Base-by-base conservation (phyloP, 2,329 filamentous ascomycete genomes). In the Atkinsonella hypoxylon region DNA sequence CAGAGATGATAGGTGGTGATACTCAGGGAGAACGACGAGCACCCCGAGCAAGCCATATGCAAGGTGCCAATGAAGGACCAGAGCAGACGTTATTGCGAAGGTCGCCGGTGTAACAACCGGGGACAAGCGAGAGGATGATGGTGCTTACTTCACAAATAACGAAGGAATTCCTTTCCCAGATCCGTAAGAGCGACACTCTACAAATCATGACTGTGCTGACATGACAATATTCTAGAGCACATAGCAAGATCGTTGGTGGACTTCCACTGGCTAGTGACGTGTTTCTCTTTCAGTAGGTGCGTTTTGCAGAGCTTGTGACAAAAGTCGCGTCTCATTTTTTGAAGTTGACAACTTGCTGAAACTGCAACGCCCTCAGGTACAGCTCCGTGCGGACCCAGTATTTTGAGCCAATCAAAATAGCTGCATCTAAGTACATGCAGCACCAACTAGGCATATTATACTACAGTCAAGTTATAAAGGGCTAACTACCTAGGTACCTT, bases 1-100 rank as follows among this genome's bases (percentile, higher is more conserved):
- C 49, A 20, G 40, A 32, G 30, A 39, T 45, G 20, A 47, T 51
- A 8, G 36, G 44, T n/a, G 38, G 34, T 8, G 49, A 42, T 8
- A 26, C 42, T n/a, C 11, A 34, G 39, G 45, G 49, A 9, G 34
- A 51, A 26, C 49, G 49, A 17, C 30, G 44, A n/a, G 11, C 44
- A 30, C 36, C 49, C 30, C 44, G 49, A 7, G 38, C 43, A 17
- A 51, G 45, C 44, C 44, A 48, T n/a, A 51, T 51, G 44, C 49
- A 51, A 42, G 46, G 44, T 30, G 49, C 49, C 2, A 51, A 51
- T 39, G 44, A 51, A 44, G 49, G 49, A 2, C 49, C 49, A 11
- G 45, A 11, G 45, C 49, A n/a, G 49, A 51, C 17, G 46, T 51
- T 9, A 51, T 51, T 43, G 44, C 49, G 11, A 51, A 51, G 36